Percentiles rank a stretch among this genome's conserved stretches.
phyloP scores from a whole-genome alignment of 345 rosid genomes.

The Alliaria petiolata region DNA sequence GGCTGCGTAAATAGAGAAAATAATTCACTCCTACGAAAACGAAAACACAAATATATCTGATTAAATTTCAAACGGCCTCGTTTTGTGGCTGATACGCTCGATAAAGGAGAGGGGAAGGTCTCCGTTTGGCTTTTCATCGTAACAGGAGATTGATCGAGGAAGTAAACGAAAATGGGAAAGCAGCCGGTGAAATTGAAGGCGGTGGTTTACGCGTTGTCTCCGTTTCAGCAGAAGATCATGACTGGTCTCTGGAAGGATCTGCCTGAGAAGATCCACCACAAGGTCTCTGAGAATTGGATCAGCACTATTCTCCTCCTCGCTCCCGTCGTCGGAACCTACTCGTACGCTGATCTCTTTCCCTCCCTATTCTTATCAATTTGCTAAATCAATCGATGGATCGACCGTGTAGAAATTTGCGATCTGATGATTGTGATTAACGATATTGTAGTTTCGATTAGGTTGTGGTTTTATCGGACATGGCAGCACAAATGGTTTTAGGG shows the following conservation, averaged over 20 bases:
- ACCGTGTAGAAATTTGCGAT: background rate
- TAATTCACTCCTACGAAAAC: no score
- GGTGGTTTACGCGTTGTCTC: slow-evolving; percentile 72
- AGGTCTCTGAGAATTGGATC: slow-evolving; percentile 85
- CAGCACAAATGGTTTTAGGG: background rate
- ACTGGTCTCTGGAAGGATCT: slow-evolving; percentile 69
- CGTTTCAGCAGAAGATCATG: slow-evolving; percentile 81
- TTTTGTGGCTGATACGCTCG: no score
- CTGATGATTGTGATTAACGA: background rate
- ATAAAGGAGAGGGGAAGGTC: no score
- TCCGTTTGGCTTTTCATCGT: no score
- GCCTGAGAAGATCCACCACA: slow-evolving; percentile 67
- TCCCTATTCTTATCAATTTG: background rate
- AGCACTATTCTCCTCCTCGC: slow-evolving; percentile 58
- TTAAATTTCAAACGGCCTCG: no score
- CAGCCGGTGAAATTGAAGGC: slow-evolving; percentile 81
- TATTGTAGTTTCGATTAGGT: background rate
- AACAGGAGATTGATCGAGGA: background rate
- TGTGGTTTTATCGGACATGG: background rate
- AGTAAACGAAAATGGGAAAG: slow-evolving; percentile 49
- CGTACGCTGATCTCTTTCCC: slow-evolving; percentile 33
- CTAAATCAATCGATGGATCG: background rate
- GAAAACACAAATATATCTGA: no score
- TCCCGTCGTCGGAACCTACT: slow-evolving; percentile 62
- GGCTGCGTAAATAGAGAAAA: no score